These are phyloP conservation scores for Tillandsia fasciculata DNA, from an alignment of 176 grass and related monocot species.

Conservation along the genomic window DNA sequence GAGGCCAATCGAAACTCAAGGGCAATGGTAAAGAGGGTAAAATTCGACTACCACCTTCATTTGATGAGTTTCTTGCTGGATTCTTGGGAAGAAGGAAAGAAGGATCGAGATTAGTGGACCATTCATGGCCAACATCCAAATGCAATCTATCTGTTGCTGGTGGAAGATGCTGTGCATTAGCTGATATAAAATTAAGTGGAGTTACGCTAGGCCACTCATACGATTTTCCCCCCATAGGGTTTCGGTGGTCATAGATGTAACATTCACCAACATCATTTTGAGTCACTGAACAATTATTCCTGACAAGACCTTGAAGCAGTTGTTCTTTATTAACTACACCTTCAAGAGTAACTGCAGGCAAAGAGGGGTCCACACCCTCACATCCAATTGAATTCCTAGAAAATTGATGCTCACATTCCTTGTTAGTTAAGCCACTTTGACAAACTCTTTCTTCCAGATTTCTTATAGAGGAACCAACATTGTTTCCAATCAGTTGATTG, in stretches of 20 bases:
- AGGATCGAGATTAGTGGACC: constrained; percentile 52
- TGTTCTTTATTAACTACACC: constrained; percentile 15
- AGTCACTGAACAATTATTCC: constrained; percentile 30
- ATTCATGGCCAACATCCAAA: constrained; percentile 74
- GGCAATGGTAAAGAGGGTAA: constrained; percentile 61
- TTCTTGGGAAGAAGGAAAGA: constrained; percentile 51
- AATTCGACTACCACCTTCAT: constrained; percentile 49
- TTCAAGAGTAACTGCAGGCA: constrained; percentile 8
- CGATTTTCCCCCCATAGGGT: constrained; percentile 45
- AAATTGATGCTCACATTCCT: background rate
- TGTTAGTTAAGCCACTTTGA: no score
- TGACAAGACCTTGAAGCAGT: constrained; percentile 22
- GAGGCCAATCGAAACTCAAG: constrained; percentile 95
- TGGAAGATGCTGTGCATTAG: constrained; percentile 53
- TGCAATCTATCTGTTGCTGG: constrained; percentile 60
- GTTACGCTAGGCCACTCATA: constrained; percentile 60
- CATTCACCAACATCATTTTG: constrained; percentile 44
- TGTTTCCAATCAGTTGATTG: constrained; percentile 20
- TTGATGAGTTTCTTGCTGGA: constrained; percentile 44
- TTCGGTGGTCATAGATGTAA: constrained; percentile 41
- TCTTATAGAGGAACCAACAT: constrained; percentile 23
- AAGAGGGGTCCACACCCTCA: constrained; percentile 7
- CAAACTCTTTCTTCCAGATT: background rate
- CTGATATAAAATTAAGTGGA: constrained; percentile 43
- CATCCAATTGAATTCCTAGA: constrained; percentile 24